phyloP scores from a whole-genome alignment of 2,329 filamentous ascomycete species.

The Leptosphaerulina australis region DNA sequence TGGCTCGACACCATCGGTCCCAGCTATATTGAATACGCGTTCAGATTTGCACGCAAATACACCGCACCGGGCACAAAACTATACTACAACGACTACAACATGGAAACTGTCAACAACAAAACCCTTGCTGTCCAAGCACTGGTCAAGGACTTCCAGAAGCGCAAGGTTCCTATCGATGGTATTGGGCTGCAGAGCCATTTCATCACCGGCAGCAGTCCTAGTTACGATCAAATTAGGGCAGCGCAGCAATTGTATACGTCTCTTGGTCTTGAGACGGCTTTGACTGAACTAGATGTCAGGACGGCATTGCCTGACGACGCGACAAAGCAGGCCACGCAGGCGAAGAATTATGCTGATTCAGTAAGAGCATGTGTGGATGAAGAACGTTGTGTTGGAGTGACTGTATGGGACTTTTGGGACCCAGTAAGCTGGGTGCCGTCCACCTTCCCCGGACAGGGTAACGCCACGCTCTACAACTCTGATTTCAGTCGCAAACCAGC shows the following conservation, averaged over 20 bases:
- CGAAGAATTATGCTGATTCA: slow-evolving; percentile 53
- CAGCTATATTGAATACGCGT: slow-evolving; percentile 64
- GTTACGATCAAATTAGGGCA: slow-evolving; percentile 51
- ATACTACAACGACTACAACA: slow-evolving; percentile 69
- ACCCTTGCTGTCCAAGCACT: slow-evolving; percentile 38
- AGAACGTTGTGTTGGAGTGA: slow-evolving; percentile 48
- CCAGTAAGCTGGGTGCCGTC: slow-evolving; percentile 48
- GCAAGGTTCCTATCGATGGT: slow-evolving; percentile 62
- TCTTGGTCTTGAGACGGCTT: slow-evolving; percentile 62
- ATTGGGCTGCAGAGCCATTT: slow-evolving; percentile 68
- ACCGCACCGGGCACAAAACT: slow-evolving; percentile 64
- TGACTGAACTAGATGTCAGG: slow-evolving; percentile 68
- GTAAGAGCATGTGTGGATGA: slow-evolving; percentile 47
- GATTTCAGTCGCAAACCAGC: slow-evolving; percentile 44
- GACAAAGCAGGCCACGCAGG: slow-evolving; percentile 54
- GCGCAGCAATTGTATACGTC: slow-evolving; percentile 59
- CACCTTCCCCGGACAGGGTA: slow-evolving; percentile 47
- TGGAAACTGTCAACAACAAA: slow-evolving; percentile 62
- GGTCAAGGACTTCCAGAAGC: slow-evolving; percentile 45
- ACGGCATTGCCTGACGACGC: slow-evolving; percentile 53
- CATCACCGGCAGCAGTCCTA: slow-evolving; percentile 60
- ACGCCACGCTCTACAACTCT: slow-evolving; percentile 41
- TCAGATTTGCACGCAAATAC: slow-evolving; percentile 59
- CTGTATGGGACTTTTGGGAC: slow-evolving; percentile 53
- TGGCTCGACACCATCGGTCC: slow-evolving; percentile 63